A percentile compares a stretch with the other conserved stretches of the same genome.
These are phyloP conservation scores for Neonectria sp. DNA, from an alignment of 2,329 filamentous ascomycete genomes.

Conservation along the genomic window DNA sequence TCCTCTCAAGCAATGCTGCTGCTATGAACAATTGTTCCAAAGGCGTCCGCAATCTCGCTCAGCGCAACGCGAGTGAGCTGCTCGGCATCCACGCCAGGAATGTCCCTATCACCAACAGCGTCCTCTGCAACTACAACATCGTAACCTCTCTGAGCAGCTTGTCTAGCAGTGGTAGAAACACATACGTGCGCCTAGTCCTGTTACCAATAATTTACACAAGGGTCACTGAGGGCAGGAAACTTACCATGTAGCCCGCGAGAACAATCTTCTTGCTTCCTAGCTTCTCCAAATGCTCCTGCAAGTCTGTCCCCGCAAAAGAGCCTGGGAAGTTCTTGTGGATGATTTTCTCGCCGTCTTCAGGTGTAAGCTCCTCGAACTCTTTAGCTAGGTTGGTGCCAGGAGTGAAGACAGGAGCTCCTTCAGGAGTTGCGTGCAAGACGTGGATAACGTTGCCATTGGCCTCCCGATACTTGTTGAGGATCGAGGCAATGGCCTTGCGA, in stretches of 20 bases:
- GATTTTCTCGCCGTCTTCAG: conserved; percentile 68
- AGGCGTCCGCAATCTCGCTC: conserved; percentile 73
- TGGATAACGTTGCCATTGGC: conserved; percentile 69
- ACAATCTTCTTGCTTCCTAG: conserved; percentile 72
- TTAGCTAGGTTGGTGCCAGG: conserved; percentile 71
- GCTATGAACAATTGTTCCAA: conserved; percentile 70
- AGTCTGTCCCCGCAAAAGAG: conserved; percentile 72
- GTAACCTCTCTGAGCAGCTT: conserved; percentile 73
- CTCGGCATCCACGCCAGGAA: conserved; percentile 72
- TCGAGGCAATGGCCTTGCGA: conserved; percentile 68
- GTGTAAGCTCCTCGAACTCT: conserved; percentile 72
- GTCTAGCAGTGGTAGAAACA: conserved; percentile 75
- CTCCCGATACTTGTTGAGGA: conserved; percentile 73
- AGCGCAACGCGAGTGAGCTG: conserved; percentile 67
- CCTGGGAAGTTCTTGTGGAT: conserved; percentile 72
- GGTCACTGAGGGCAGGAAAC: conserved; percentile 23
- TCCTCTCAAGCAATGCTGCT: conserved; percentile 43
- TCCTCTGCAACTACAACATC: conserved; percentile 75
- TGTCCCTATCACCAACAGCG: conserved; percentile 76
- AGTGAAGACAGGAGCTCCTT: conserved; percentile 77
- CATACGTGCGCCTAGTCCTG: conserved; percentile 70
- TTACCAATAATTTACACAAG: not conserved
- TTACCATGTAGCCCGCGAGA: conserved; percentile 71
- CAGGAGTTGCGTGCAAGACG: conserved; percentile 71
- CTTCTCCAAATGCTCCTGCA: conserved; percentile 65